Evolutionary conservation across 2,329 filamentous ascomycete species (phyloP).

Genomic region (Fusarium sp.): DNA sequence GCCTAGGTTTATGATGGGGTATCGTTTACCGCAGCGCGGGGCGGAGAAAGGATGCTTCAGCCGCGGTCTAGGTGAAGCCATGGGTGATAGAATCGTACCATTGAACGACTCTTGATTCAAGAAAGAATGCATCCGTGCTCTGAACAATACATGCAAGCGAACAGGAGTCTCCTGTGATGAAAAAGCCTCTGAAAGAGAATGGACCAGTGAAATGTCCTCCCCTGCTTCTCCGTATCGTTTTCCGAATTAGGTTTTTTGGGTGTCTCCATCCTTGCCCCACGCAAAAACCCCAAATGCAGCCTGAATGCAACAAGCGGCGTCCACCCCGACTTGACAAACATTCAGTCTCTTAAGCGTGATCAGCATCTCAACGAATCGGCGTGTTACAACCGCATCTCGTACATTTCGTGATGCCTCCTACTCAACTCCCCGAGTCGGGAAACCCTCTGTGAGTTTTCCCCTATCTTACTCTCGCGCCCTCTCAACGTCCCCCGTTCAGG

Average conservation of each 20-base stretch:
- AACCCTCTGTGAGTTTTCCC: slow-evolving; percentile 58
- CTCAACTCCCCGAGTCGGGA: slow-evolving; percentile 58
- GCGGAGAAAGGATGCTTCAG: not conserved
- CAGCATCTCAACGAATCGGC: not conserved
- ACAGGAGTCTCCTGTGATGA: not conserved
- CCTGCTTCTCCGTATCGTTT: slow-evolving; percentile 21
- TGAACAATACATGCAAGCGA: not conserved
- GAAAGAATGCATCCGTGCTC: not conserved
- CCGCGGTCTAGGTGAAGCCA: not conserved
- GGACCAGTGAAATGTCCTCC: slow-evolving; percentile 16
- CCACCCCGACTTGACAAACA: slow-evolving; percentile 7
- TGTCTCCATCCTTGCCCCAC: slow-evolving; percentile 21
- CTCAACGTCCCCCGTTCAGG: not conserved
- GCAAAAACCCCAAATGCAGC: slow-evolving; percentile 21
- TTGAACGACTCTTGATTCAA: not conserved
- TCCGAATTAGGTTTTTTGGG: slow-evolving; percentile 15
- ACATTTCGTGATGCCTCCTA: slow-evolving; percentile 54
- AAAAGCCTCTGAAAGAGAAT: not conserved
- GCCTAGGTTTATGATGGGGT: slow-evolving; percentile 29
- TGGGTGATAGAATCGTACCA: not conserved
- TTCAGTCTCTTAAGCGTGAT: not conserved
- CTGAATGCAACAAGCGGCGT: not conserved
- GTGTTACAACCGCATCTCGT: not conserved
- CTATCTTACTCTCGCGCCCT: not conserved
- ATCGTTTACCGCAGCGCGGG: slow-evolving; percentile 15